phyloP scores from a whole-genome alignment of 306 rosid genomes.

The Abrus pulchellus region DNA sequence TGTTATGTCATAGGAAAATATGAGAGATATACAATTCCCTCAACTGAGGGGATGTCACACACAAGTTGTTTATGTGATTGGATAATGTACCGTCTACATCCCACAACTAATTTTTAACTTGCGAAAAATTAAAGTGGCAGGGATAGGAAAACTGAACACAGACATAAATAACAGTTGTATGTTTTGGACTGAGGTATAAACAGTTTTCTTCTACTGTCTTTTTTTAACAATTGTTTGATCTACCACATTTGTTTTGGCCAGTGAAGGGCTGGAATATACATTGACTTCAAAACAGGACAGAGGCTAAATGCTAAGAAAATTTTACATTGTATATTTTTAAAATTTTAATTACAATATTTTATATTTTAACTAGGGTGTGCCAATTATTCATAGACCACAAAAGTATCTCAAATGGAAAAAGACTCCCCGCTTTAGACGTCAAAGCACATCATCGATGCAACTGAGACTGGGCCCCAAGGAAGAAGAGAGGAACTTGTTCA shows the following conservation, averaged over 20 bases:
- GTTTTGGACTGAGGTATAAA: background rate
- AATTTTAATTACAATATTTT: background rate
- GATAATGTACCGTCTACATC: background rate
- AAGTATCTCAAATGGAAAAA: background rate
- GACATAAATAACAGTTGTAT: background rate
- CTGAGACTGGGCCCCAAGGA: background rate
- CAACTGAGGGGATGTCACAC: background rate
- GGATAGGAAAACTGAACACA: background rate
- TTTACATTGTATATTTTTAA: background rate
- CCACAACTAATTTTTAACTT: background rate
- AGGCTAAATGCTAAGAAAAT: background rate
- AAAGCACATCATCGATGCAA: background rate
- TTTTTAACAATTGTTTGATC: background rate
- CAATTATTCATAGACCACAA: background rate
- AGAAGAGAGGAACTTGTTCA: slow-evolving; percentile 6
- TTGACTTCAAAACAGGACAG: background rate
- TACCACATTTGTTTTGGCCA: background rate
- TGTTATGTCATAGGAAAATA: no score
- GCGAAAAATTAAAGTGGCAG: background rate
- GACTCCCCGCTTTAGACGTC: background rate
- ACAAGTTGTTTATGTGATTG: background rate
- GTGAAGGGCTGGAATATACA: background rate
- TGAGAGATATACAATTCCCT: no score
- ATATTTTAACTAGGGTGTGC: background rate
- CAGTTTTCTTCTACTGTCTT: background rate